Base-by-base conservation (phyloP, 2,329 filamentous ascomycete genomes). In the Aureobasidium namibiae region DNA sequence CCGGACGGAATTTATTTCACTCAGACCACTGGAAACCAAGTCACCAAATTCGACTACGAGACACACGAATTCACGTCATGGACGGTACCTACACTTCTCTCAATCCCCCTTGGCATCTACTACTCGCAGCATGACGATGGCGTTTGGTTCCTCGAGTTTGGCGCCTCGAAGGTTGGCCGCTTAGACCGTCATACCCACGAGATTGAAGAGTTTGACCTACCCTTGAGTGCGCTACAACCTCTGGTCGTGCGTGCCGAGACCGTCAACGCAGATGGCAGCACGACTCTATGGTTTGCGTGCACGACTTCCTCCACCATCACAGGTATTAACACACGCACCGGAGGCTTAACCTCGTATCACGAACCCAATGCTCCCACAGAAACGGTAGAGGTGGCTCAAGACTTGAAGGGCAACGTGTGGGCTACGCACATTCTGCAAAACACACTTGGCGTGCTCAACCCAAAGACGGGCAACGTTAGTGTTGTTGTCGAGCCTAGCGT, bases 1-100 rank as follows among this genome's bases (percentile, higher is more conserved):
- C 14, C 59, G 4, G 57, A 64, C 38, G 65, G 63, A 16, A 62
- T 67, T 18, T 67, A 61, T 34, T 49, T 64, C 16, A 66, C 64
- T 1, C 62, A 65, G 24, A 67, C 64, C 1, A 64, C 63, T 4
- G 64, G 62, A 14, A 65, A 66, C 33, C 59, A 60, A 8, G 62
- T 65, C 42, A 50, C 58, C 3, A 64, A 56, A 42, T 65, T 64
- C 56, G 52, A 56, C 33, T 66, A 63, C 54, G 38, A 44, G 10
- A 60, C 41, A 18, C 60, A 65, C 24, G 53, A 42, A 8, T 66
- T 65, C 54, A 61, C 49, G 2, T 62, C 62, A 7, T 63, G 62
- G 49, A 49, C 53, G 2, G 60, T 65, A 11, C 64, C 64, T 11
- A 65, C 65, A 9, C 61, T 61, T 10, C 45, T 62, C 14, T 44